Evolutionary conservation across 2,329 filamentous ascomycete genomes (phyloP).

Genomic region (Fusarium longipes): DNA sequence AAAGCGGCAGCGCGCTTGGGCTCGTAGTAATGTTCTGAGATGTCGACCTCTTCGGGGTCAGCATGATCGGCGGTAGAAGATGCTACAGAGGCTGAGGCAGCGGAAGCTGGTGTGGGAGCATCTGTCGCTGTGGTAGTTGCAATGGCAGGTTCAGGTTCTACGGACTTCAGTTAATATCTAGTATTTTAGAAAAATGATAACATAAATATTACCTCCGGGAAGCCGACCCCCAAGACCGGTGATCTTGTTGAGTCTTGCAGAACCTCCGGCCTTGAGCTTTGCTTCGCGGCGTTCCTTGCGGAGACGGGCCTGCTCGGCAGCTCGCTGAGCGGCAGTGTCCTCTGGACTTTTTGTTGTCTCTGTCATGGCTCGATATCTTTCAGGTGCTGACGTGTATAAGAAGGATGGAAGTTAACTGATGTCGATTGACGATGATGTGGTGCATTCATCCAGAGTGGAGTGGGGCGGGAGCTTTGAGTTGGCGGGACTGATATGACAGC

Average conservation of each 20-base stretch:
- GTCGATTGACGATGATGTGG: slow-evolving; percentile 25
- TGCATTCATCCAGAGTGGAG: slow-evolving; percentile 17
- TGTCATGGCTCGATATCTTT: slow-evolving; percentile 50
- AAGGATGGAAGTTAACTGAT: slow-evolving; percentile 1
- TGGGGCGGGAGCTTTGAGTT: slow-evolving; percentile 14
- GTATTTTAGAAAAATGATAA: background rate
- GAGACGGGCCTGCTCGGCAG: slow-evolving; percentile 74
- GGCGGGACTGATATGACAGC: slow-evolving; percentile 26
- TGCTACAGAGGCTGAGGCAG: slow-evolving; percentile 49
- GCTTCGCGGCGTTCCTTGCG: slow-evolving; percentile 83
- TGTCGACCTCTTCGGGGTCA: slow-evolving; percentile 82
- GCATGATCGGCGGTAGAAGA: slow-evolving; percentile 55
- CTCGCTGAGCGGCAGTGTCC: slow-evolving; percentile 63
- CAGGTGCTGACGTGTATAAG: background rate
- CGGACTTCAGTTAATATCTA: background rate
- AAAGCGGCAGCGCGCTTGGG: slow-evolving; percentile 57
- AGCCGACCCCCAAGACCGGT: slow-evolving; percentile 70
- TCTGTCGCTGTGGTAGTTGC: slow-evolving; percentile 44
- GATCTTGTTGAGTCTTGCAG: slow-evolving; percentile 78
- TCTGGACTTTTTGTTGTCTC: slow-evolving; percentile 51
- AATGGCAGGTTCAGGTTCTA: slow-evolving; percentile 23
- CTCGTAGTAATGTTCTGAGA: slow-evolving; percentile 77
- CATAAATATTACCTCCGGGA: slow-evolving; percentile 46
- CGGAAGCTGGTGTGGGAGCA: slow-evolving; percentile 45
- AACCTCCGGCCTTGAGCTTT: slow-evolving; percentile 79